Base-by-base conservation (phyloP, 768 basidiomycete species). In the Holtermanniella nyarrowii region DNA sequence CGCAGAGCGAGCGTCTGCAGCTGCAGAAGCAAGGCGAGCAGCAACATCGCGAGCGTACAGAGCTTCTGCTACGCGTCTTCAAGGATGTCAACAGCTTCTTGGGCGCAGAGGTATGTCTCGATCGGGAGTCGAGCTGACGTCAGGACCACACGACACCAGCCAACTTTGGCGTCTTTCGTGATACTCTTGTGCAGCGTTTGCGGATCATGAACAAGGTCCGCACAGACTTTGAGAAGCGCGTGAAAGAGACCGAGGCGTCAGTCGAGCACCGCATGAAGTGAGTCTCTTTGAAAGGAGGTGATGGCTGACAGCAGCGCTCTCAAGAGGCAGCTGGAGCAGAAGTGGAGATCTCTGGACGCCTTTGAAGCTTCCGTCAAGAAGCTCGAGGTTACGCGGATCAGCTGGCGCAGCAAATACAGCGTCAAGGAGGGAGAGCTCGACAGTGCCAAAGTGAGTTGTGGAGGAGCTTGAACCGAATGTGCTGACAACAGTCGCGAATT, bases 61-160 rank as follows among this genome's bases (percentile, higher is more conserved):
- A 88, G 22, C 76, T 96, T 25, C 74, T 96, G 48, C 75, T 95
- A 60, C 88, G 88, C 5, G 86, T 95, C 23, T 95, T 88, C 70
- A 89, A 95, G 72, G 90, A 91, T 66, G 79, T 93, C 77, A 91
- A 95, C 61, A 86, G 85, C 75, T 88, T 95, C 58, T 76, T 91
- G 16, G 89, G 89, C 5, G 58, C 62, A 13, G 63, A 70, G 21
- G 68, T 69, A 47, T 48, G 68, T 61, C 3, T 24, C 12, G 5
- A 24, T 4, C 40, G 14, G 13, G 18, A 11, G 18, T 25, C 25
- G 4, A 4, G 7, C 16, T 40, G n/a, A 20, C 25, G 27, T 43
- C 31, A 72, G 70, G 72, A 73, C 26, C 58, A 63, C 23, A 57
- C 57, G 1, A 68, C 63, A 3, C 70, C 70, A 11, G 88, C 88